Evolutionary conservation across 2,329 filamentous ascomycete genomes (phyloP).

Genomic region (Balansia obtecta): DNA sequence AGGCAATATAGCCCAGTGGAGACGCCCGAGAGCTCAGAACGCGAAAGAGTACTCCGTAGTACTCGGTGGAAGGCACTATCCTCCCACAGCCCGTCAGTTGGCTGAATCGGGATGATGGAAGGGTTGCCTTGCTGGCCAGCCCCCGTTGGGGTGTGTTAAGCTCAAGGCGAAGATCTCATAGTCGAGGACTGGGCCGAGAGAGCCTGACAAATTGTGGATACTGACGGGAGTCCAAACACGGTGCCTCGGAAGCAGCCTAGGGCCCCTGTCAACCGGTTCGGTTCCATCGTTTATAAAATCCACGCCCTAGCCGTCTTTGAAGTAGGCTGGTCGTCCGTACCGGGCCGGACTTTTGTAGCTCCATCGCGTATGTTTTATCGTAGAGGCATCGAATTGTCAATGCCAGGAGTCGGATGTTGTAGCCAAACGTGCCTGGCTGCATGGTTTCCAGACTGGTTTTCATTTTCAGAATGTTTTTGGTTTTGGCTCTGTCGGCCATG

Average conservation of each 20-base stretch:
- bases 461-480: too few species aligned
- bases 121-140: neutral
- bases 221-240: slow-evolving; percentile 12
- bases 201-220: slow-evolving; percentile 9
- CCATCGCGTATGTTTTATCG: neutral
- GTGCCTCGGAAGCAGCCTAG: slow-evolving; percentile 13
- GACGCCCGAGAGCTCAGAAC: neutral
- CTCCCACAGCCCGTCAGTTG: slow-evolving; percentile 1
- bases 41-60: neutral
- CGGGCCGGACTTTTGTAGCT: slow-evolving; percentile 3
- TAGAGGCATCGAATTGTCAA: neutral
- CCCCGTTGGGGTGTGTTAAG: neutral
- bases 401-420: neutral
- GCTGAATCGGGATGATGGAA: neutral
- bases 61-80: slow-evolving; percentile 3
- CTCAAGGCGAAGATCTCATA: neutral
- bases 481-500: neutral
- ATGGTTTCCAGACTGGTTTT: too few species aligned
- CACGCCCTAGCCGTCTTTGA: slow-evolving; percentile 4
- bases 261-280: neutral
- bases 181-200: neutral
- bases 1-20: neutral
- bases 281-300: slow-evolving; percentile 5
- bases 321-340: slow-evolving; percentile 5
- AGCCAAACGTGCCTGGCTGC: slow-evolving; percentile 3